Percentiles rank a stretch among this genome's conserved stretches.
Conservation (phyloP, 768 basidiomycete genomes). For the Pisolithus orientalis region DNA sequence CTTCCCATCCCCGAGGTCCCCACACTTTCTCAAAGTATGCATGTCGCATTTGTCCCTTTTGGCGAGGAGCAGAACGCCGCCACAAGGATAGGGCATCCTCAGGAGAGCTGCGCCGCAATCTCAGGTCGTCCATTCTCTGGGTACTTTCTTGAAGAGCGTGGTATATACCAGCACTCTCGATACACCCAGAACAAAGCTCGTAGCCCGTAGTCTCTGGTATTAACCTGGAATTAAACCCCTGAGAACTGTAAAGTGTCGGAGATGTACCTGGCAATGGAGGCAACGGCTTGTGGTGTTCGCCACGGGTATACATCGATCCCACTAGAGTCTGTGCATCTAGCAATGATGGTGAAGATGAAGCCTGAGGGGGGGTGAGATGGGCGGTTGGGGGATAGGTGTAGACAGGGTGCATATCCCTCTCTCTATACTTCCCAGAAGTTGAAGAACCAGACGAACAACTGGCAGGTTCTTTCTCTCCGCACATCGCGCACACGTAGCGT, state of each 20-base stretch:
- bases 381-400: slow-evolving; percentile 32
- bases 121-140: slow-evolving; percentile 10
- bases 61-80: slow-evolving; percentile 61
- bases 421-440: slow-evolving; percentile 41
- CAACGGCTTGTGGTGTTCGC: slow-evolving; percentile 35
- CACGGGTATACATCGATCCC: slow-evolving; percentile 8
- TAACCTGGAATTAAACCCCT: neutral
- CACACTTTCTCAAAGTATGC: slow-evolving; percentile 84
- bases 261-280: slow-evolving; percentile 34
- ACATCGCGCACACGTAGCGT: slow-evolving; percentile 85
- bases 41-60: slow-evolving; percentile 75
- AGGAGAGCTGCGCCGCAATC: slow-evolving; percentile 42
- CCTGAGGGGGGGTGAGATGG: slow-evolving; percentile 23
- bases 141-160: slow-evolving; percentile 65
- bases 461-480: slow-evolving; percentile 67
- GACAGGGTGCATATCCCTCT: slow-evolving; percentile 20
- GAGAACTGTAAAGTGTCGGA: slow-evolving; percentile 6
- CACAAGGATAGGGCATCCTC: slow-evolving; percentile 54
- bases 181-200: slow-evolving; percentile 79
- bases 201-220: slow-evolving; percentile 42
- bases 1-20: slow-evolving; percentile 79
- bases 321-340: slow-evolving; percentile 12
- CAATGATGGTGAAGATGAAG: slow-evolving; percentile 13
- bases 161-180: slow-evolving; percentile 69
- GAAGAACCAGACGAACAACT: slow-evolving; percentile 7